Evolutionary conservation across 225 moss, liverwort and hornwort species (phyloP).

Genomic region (Polytrichum commune): DNA sequence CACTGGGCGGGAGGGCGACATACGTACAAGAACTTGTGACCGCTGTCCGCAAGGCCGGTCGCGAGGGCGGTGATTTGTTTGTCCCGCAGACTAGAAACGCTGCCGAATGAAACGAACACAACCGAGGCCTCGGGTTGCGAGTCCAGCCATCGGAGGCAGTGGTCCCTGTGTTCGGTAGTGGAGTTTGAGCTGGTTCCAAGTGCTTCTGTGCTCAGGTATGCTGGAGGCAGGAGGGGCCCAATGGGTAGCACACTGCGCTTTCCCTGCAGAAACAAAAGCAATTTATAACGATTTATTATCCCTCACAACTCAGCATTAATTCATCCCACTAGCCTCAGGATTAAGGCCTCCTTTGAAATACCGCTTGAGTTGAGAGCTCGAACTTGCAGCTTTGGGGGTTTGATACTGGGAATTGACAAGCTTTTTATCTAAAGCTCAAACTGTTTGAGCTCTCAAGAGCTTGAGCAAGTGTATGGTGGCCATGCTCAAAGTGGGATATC

Average conservation of each 20-base stretch:
- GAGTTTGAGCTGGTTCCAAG: not conserved
- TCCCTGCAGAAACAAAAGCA: slow-evolving; percentile 5
- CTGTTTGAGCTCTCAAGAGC: too few relatives aligned
- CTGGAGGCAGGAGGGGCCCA: slow-evolving; percentile 14
- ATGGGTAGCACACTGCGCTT: slow-evolving; percentile 17
- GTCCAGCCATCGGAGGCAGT: slow-evolving; percentile 39
- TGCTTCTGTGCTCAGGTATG: not conserved
- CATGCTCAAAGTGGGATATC: too few relatives aligned
- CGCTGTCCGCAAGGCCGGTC: slow-evolving; percentile 32
- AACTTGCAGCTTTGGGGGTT: too few relatives aligned
- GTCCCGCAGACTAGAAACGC: slow-evolving; percentile 14
- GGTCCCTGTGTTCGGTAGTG: slow-evolving; percentile 3
- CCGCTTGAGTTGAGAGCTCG: too few relatives aligned
- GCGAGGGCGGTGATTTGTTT: slow-evolving; percentile 33
- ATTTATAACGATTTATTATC: too few relatives aligned
- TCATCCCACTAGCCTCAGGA: too few relatives aligned
- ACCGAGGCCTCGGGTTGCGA: slow-evolving; percentile 32
- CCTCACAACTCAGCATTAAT: too few relatives aligned
- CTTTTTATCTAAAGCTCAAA: too few relatives aligned
- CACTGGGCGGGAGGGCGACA: slow-evolving; percentile 13
- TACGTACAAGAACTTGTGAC: slow-evolving; percentile 44
- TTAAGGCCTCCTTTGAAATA: too few relatives aligned
- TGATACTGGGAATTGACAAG: too few relatives aligned
- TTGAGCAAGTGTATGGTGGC: too few relatives aligned
- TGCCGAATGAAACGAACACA: slow-evolving; percentile 46